Conservation (phyloP, 495 filamentous ascomycete species). For the Penicillium antarcticum region DNA sequence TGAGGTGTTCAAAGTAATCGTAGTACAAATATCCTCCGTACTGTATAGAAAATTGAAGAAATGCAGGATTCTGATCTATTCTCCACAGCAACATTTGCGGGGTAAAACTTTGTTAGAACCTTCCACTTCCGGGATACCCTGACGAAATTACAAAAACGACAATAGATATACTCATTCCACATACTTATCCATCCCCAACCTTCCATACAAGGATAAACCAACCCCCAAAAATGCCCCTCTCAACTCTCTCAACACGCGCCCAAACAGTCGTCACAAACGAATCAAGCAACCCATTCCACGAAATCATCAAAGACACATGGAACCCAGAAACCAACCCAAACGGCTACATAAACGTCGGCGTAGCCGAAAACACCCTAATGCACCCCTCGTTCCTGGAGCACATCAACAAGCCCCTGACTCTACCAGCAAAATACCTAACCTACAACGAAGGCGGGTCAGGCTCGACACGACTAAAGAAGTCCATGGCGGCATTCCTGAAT, state of each 20-base stretch:
- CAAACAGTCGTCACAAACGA: slow-evolving; percentile 7
- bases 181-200: no score
- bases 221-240: slow-evolving; percentile 5
- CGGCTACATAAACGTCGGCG: slow-evolving; percentile 37
- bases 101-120: no score
- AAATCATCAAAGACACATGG: slow-evolving; percentile 26
- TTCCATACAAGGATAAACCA: no score
- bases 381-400: slow-evolving; percentile 30
- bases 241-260: slow-evolving; percentile 18
- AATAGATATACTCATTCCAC: no score
- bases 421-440: slow-evolving; percentile 37
- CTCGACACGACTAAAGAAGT: slow-evolving; percentile 28
- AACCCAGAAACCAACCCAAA: slow-evolving; percentile 23
- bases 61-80: no score
- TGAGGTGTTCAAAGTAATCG: no score
- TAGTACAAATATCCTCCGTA: no score
- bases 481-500: slow-evolving; percentile 47
- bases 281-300: slow-evolving; percentile 21
- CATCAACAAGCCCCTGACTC: slow-evolving; percentile 28
- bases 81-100: no score
- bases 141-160: no score
- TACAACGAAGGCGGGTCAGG: slow-evolving; percentile 40
- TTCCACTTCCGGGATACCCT: no score
- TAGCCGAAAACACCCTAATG: slow-evolving; percentile 42
- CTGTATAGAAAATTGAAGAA: no score